Percentiles rank a stretch among this genome's conserved stretches.
These are phyloP conservation scores for Penicillium sp. DNA, from an alignment of 2,329 filamentous ascomycete genomes.

Conservation along the genomic window DNA sequence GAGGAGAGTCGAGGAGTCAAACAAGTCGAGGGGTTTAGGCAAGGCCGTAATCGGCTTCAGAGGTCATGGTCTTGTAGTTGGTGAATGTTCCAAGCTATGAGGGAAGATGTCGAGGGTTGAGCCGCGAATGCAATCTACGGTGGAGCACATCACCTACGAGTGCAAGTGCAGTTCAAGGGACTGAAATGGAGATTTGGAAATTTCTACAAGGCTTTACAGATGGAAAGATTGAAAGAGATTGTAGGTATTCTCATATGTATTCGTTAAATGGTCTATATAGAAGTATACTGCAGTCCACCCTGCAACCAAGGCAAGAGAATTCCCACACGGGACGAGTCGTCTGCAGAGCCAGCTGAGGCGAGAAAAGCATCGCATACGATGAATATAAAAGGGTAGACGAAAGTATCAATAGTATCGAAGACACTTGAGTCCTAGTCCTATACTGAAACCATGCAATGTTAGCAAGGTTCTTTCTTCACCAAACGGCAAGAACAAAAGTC, in stretches of 20 bases:
- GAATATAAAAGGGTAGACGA: background rate
- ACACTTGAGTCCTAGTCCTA: background rate
- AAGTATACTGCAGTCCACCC: background rate
- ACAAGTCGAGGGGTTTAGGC: background rate
- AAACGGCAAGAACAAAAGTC: slow-evolving; percentile 4
- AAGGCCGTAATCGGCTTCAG: background rate
- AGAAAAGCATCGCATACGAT: background rate
- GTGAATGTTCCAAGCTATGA: background rate
- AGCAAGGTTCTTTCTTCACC: slow-evolving; percentile 16
- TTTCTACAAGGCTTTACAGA: background rate
- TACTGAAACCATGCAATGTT: slow-evolving; percentile 20
- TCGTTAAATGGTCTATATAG: background rate
- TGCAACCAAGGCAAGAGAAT: background rate
- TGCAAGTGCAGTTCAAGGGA: slow-evolving; percentile 16
- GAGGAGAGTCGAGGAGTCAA: background rate
- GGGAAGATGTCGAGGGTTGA: background rate
- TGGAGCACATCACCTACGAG: slow-evolving; percentile 22
- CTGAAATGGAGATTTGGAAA: background rate
- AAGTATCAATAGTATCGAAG: background rate
- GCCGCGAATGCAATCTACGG: slow-evolving; percentile 22
- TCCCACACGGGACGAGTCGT: background rate
- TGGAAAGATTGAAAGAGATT: background rate
- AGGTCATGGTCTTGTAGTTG: background rate
- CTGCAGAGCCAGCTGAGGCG: background rate
- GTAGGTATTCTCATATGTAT: background rate